phyloP scores from a whole-genome alignment of 108 stramenopile species.

The Fragilariopsis cylindrus region DNA sequence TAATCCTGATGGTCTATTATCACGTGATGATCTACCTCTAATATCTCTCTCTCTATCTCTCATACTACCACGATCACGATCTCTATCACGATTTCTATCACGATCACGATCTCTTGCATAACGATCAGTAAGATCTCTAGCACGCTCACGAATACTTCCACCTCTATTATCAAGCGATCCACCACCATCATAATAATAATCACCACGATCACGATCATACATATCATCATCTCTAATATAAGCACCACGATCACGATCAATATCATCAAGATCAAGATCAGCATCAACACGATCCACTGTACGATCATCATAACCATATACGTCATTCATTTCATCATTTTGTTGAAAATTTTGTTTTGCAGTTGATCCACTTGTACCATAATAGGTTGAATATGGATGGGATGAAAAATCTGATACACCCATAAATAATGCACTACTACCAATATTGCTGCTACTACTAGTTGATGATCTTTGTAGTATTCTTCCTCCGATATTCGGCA shows the following conservation, averaged over 20 bases:
- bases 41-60: background rate
- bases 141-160: background rate
- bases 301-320: conserved; percentile 8
- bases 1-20: background rate
- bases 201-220: background rate
- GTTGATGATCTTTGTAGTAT: background rate
- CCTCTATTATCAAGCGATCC: background rate
- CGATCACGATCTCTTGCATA: background rate
- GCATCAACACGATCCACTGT: background rate
- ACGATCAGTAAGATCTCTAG: background rate
- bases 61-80: background rate
- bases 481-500: conserved; percentile 3
- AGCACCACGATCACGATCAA: no score
- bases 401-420: conserved; percentile 14
- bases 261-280: background rate
- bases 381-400: conserved; percentile 9
- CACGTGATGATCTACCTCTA: background rate
- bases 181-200: background rate
- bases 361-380: conserved; percentile 9
- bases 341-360: conserved; percentile 21
- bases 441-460: background rate
- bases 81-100: background rate
- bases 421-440: background rate
- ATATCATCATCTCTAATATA: background rate
- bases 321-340: conserved; percentile 13